Percentiles rank a stretch among this genome's conserved stretches.
Evolutionary conservation across 192 early-diverging fungal species (phyloP).

Genomic region (Tieghemiomyces parasiticus): DNA sequence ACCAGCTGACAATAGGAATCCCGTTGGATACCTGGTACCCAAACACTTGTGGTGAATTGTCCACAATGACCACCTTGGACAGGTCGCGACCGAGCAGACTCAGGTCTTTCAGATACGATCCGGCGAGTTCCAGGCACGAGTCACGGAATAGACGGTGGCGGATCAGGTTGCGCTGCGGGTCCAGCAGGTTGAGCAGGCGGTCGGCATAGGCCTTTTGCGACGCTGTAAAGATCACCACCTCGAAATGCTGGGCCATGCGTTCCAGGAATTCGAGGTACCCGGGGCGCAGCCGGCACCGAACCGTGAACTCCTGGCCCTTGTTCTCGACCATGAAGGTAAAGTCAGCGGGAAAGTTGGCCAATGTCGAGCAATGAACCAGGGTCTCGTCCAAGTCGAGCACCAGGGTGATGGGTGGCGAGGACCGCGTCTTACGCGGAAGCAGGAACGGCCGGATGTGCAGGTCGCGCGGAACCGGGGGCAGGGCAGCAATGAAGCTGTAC

Average conservation of each 20-base stretch:
- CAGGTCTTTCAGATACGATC: constrained; percentile 59
- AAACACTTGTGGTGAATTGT: constrained; percentile 62
- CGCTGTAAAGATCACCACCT: constrained; percentile 61
- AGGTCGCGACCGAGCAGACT: constrained; percentile 49
- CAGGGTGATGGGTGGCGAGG: constrained; percentile 45
- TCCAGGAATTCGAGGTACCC: constrained; percentile 43
- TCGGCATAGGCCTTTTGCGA: constrained; percentile 63
- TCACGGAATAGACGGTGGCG: constrained; percentile 54
- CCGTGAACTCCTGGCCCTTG: constrained; percentile 41
- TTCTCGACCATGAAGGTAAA: constrained; percentile 47
- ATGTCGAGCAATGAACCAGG: constrained; percentile 49
- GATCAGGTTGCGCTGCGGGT: constrained; percentile 42
- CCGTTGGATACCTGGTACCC: constrained; percentile 59
- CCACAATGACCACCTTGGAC: constrained; percentile 43
- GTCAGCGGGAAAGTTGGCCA: constrained; percentile 35
- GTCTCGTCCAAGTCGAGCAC: constrained; percentile 56
- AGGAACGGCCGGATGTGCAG: constrained; percentile 34
- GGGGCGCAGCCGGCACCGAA: constrained; percentile 54
- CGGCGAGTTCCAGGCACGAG: constrained; percentile 44
- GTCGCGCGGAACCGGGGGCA: constrained; percentile 40
- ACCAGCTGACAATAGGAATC: constrained; percentile 58
- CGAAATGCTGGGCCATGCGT: constrained; percentile 36
- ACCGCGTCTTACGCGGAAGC: constrained; percentile 40
- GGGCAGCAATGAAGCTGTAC: constrained; percentile 37
- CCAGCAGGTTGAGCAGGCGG: constrained; percentile 39